Conservation (phyloP, 345 rosid species). For the Eucalyptus polybractea region DNA sequence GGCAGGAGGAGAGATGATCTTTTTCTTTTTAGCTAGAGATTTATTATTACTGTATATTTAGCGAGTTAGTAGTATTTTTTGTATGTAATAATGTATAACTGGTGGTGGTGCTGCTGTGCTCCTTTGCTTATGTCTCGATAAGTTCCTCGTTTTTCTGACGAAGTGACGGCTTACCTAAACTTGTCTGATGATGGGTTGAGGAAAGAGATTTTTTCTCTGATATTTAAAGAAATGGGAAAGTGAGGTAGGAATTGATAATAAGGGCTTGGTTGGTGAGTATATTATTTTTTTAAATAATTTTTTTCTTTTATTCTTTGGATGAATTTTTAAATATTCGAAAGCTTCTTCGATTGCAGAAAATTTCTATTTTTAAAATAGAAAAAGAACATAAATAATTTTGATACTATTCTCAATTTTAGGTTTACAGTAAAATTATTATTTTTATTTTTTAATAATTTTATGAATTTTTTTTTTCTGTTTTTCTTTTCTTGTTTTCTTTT, state of each 20-base stretch:
- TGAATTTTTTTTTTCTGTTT: too few relatives aligned
- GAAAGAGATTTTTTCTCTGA: neutral
- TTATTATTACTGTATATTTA: constrained; percentile 14
- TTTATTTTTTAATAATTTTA: too few relatives aligned
- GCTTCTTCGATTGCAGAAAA: too few relatives aligned
- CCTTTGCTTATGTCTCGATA: neutral
- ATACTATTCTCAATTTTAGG: accelerated
- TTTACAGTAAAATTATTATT: too few relatives aligned
- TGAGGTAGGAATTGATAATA: neutral
- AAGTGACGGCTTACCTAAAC: neutral
- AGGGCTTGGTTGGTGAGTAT: neutral
- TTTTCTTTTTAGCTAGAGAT: constrained; percentile 1
- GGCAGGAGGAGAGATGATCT: neutral
- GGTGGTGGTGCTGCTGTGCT: neutral
- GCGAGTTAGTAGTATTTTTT: constrained; percentile 1
- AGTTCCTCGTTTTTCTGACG: neutral
- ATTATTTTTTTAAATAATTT: too few relatives aligned
- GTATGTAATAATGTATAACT: neutral
- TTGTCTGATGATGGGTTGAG: neutral
- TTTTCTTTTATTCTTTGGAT: too few relatives aligned
- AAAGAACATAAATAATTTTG: too few relatives aligned
- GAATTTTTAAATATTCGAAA: too few relatives aligned
- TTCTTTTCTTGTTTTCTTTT: too few relatives aligned
- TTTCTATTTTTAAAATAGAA: too few relatives aligned
- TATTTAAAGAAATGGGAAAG: neutral